These are phyloP conservation scores for Acanthamoeba lenticulata DNA, from an alignment of 208 protist species.

Conservation along the genomic window DNA sequence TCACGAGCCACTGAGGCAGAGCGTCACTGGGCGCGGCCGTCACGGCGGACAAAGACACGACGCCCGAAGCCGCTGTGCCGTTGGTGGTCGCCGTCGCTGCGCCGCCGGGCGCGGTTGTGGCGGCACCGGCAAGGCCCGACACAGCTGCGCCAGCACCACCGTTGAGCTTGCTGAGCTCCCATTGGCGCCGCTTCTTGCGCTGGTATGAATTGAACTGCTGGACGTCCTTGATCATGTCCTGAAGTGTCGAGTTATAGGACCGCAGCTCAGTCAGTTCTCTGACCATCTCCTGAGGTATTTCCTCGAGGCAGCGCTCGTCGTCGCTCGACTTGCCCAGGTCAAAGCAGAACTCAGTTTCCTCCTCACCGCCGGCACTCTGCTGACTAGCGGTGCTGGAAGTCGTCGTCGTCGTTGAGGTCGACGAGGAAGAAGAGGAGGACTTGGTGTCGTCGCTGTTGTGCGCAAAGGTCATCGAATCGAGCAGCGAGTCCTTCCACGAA, in stretches of 20 bases:
- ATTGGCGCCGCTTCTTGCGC: constrained; percentile 1
- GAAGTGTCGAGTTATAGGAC: constrained; percentile 1
- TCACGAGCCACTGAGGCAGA: constrained; percentile 34
- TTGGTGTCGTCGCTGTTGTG: neutral
- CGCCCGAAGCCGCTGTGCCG: no score
- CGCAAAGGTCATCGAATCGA: constrained; percentile 13
- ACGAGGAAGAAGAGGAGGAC: neutral
- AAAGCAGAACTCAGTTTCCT: neutral
- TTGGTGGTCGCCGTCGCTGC: neutral
- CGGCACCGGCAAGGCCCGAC: neutral
- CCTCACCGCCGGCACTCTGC: neutral
- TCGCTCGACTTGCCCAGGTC: constrained; percentile 39
- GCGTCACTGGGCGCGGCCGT: neutral
- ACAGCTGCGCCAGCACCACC: no score
- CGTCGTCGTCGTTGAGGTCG: neutral
- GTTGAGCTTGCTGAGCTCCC: constrained; percentile 30
- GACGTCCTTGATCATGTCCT: constrained; percentile 46
- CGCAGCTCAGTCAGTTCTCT: constrained; percentile 5
- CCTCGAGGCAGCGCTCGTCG: constrained; percentile 26
- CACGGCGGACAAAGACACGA: no score
- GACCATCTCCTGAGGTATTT: constrained; percentile 26
- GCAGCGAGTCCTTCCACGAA: constrained; percentile 22
- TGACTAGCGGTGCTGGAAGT: no score
- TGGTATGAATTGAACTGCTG: constrained; percentile 38
- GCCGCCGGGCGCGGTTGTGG: neutral